Base-by-base conservation (phyloP, 2,329 filamentous ascomycete species). In the Ophiocordyceps sinensis region DNA sequence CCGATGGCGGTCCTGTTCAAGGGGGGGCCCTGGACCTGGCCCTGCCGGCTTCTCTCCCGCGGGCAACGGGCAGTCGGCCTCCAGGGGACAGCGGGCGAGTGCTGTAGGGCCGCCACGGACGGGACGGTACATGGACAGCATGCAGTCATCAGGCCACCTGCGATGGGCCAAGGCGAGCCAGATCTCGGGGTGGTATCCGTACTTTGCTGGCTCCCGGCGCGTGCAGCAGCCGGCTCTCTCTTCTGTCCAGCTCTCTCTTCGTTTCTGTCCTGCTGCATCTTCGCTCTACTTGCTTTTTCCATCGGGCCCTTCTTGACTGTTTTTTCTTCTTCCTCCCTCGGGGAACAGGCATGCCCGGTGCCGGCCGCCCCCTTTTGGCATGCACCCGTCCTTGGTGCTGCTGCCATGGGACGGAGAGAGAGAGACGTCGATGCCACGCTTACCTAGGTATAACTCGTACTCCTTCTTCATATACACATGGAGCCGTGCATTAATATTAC, bases 141-240 rank as follows among this genome's bases (percentile, higher is more conserved):
- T 37, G 38, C 38, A 35, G 12, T 19, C 38, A 34, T 40, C 38
- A 40, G 38, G 38, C 38, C 38, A 40, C 38, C 30, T 32, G 30
- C 38, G 21, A 30, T n/a, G 23, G 30, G 30, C 30, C 30, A 15
- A 14, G 30, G 30, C 13, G 13, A 13, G 19, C 19, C 36, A 37
- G 36, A 28, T 37, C 36, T 37, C 36, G 23, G 36, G 12, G 21
- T 26, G 15, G 30, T 13, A n/a, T n/a, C n/a, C n/a, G n/a, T n/a
- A 32, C 31, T n/a, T 34, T 13, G 31, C 12, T n/a, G 31, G 14
- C 17, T 35, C 13, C 32, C 32, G 17, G n/a, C 14, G 17, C 13
- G 14, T 17, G n/a, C n/a, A n/a, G 31, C 31, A 34, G 31, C 31
- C 14, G 4, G 31, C 13, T 14, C 14, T n/a, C 31, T 13, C 31